Base-by-base conservation (phyloP, 225 moss, liverwort and hornwort genomes). In the Sphagnum tenellum region DNA sequence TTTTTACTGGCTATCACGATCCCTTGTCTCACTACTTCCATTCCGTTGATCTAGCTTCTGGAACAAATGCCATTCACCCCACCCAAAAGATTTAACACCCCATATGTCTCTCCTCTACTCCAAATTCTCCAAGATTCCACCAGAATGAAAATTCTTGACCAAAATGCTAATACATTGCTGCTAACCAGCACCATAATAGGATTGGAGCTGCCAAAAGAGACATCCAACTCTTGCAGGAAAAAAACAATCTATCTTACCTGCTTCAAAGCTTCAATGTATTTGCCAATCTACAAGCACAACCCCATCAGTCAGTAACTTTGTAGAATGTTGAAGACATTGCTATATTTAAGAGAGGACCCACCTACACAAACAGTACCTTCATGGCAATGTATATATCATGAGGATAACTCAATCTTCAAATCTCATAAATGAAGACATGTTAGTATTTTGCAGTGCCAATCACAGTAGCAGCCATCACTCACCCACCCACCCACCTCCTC, bases 211-310 rank as follows among this genome's bases (percentile, higher is more conserved):
- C 29, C 29, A 29, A 29, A 29, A 29, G 29, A 29, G 29, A 29
- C 29, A 29, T 29, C 29, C 29, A 29, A 29, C 45, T 8, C 9
- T 45, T 46, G 45, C 3, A 45, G 7, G n/a, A 10, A 47, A 46
- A 46, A 45, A 45, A 61, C 1, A 9, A 0, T 61, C 11, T 2
- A 0, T 67, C 49, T 72, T 56, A 78, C 84, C 69, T 76, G 75
- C 75, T 78, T 85, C 73, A 85, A 74, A 12, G 75, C 78, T 67
- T 78, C 81, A 65, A 78, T 81, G 44, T 81, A 85, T 65, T 81
- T 85, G 61, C 69, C 72, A 76, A 85, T 85, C 85, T 81, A 76
- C 72, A 70, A 11, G 1, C 3, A 51, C 51, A 48, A 50, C 61
- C 49, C 48, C 44, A 44, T 49, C 5, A 49, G 29, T 2, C 8